These are phyloP conservation scores for Emmonsiellopsis sp. DNA, from an alignment of 2,329 filamentous ascomycete genomes.

Conservation along the genomic window DNA sequence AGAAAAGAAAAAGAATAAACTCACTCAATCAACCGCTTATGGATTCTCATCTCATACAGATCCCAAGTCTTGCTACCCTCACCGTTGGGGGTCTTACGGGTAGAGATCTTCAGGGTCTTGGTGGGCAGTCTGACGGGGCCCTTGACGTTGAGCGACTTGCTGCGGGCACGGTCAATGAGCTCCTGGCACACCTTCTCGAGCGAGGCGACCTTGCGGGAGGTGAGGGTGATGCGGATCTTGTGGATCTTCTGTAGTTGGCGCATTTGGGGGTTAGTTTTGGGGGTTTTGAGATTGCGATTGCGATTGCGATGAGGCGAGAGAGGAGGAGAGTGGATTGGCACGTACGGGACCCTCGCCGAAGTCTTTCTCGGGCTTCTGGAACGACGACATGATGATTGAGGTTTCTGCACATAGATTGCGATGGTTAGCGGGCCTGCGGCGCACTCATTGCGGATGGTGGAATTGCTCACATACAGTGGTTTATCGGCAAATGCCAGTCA, in stretches of 20 bases:
- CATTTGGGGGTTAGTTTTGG: neutral
- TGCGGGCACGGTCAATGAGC: constrained; percentile 96
- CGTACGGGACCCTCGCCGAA: constrained; percentile 77
- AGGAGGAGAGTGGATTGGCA: constrained; percentile 17
- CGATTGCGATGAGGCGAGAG: neutral
- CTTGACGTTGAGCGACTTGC: constrained; percentile 98
- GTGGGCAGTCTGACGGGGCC: constrained; percentile 95
- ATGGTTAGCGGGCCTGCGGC: constrained; percentile 14
- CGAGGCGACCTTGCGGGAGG: constrained; percentile 84
- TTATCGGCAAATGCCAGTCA: constrained; percentile 48
- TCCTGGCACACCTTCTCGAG: constrained; percentile 98
- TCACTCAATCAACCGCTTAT: constrained; percentile 94
- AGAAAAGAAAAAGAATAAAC: constrained; percentile 25
- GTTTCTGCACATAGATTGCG: constrained; percentile 18
- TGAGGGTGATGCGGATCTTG: constrained; percentile 97
- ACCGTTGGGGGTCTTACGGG: constrained; percentile 98
- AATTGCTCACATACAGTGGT: neutral
- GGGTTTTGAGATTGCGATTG: neutral
- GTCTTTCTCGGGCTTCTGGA: constrained; percentile 92
- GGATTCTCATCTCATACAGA: constrained; percentile 96
- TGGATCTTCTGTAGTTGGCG: constrained; percentile 63
- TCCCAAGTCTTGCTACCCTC: constrained; percentile 99
- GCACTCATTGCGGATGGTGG: neutral
- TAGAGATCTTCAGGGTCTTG: constrained; percentile 93
- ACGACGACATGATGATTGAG: constrained; percentile 63